Base-by-base conservation (phyloP, 768 basidiomycete genomes). In the Suillus lakei region DNA sequence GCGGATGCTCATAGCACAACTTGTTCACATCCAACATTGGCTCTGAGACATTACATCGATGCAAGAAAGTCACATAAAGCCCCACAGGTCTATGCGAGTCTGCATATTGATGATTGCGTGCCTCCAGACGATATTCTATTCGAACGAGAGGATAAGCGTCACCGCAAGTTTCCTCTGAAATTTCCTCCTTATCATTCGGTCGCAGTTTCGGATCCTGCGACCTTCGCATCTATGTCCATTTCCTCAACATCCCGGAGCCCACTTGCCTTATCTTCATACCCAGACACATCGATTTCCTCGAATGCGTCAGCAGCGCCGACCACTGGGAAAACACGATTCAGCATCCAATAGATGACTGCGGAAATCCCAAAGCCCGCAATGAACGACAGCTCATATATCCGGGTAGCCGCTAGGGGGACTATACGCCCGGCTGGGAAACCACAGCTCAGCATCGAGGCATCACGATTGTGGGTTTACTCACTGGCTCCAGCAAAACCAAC, bases 321-420 rank as follows among this genome's bases (percentile, higher is more conserved):
- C 4, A 86, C 84, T 3, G 92, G 91, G 77, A 84, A 91, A 32
- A 83, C 26, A 61, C 76, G 69, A 77, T 88, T 91, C 54, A 90
- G 81, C 50, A 76, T 36, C 71, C 80, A 85, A 76, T 95, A 95
- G 54, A 90, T 73, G 64, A 91, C 58, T 9, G 85, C 80, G 2
- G 92, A 91, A 50, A 89, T 83, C 38, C 86, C 87, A 68, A 93
- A 91, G 36, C 92, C 92, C n/a, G 90, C 90, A 78, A 94, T 91
- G 83, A 94, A 95, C 21, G 90, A 88, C 80, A 93, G 83, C 62
- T 89, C 79, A 76, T 90, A 92, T 68, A 92, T 85, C 62, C 86
- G 84, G 26, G 87, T 91, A 1, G 91, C 91, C 5, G 84, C 86
- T 30, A 89, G 71, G 7, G 90, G 87, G 1, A 93, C 91, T 0